Conservation (phyloP, 257 asterid genomes). For the Nicotiana tabacum region DNA sequence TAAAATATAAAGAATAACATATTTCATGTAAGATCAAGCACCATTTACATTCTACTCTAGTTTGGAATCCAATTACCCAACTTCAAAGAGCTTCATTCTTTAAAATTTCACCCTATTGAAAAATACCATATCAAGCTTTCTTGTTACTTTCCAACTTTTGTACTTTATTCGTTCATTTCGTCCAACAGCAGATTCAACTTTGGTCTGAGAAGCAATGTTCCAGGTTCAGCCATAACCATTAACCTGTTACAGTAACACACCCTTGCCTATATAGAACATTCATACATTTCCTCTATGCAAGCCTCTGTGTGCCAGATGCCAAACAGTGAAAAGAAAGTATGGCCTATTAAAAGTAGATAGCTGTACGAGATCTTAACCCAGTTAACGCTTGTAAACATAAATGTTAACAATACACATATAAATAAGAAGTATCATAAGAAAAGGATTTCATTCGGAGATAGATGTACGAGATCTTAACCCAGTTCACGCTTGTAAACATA, state of each 20-base stretch:
- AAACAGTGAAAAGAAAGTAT: neutral
- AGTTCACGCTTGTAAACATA: neutral
- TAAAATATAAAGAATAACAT: neutral
- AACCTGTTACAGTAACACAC: neutral
- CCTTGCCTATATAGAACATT: neutral
- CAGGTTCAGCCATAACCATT: slow-evolving; percentile 1
- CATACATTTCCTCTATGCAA: neutral
- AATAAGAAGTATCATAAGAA: neutral
- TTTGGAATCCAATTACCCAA: neutral
- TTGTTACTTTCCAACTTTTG: neutral
- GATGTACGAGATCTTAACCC: neutral
- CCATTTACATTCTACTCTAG: neutral
- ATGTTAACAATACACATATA: neutral
- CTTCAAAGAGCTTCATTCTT: neutral
- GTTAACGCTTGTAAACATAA: neutral
- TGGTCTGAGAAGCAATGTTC: neutral
- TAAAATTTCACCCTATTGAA: neutral
- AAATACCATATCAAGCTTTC: neutral
- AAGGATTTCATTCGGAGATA: neutral
- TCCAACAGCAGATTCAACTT: neutral
- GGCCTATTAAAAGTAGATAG: neutral
- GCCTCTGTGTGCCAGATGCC: neutral
- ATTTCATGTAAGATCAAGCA: neutral
- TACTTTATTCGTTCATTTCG: neutral
- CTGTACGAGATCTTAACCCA: neutral